These are phyloP conservation scores for Metarhizium humberi DNA, from an alignment of 2,329 filamentous ascomycete genomes.

Conservation along the genomic window DNA sequence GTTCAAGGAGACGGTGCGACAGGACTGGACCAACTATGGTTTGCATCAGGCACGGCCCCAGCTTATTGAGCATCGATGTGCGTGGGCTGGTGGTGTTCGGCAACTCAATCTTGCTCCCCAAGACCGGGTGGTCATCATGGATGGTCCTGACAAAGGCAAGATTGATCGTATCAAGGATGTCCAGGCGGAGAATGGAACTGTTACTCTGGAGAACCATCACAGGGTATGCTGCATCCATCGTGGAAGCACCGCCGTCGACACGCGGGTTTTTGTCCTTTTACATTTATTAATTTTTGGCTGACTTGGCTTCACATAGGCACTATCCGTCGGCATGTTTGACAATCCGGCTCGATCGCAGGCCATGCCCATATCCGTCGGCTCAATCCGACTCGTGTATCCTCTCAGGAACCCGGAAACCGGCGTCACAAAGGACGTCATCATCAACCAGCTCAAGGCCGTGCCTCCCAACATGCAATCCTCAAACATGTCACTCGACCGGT, in stretches of 20 bases:
- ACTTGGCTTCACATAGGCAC: constrained; percentile 13
- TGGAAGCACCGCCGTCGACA: neutral
- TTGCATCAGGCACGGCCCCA: constrained; percentile 18
- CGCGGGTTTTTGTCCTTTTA: neutral
- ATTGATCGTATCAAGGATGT: constrained; percentile 64
- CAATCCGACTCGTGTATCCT: constrained; percentile 75
- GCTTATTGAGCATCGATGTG: constrained; percentile 33
- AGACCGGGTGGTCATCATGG: constrained; percentile 75
- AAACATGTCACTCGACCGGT: constrained; percentile 31
- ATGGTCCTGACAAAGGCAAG: constrained; percentile 72
- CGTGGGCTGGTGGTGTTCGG: constrained; percentile 45
- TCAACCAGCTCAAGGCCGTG: constrained; percentile 57
- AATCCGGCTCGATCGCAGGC: constrained; percentile 19
- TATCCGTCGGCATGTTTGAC: constrained; percentile 21
- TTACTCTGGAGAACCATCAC: constrained; percentile 54
- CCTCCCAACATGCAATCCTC: constrained; percentile 36
- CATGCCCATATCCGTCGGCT: constrained; percentile 52
- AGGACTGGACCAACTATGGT: constrained; percentile 25
- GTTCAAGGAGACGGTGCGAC: constrained; percentile 25
- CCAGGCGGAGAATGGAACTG: constrained; percentile 41
- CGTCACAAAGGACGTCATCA: constrained; percentile 61
- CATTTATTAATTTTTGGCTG: neutral
- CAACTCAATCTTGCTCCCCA: constrained; percentile 54
- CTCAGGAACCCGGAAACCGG: constrained; percentile 58
- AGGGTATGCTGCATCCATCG: constrained; percentile 40